phyloP scores from a whole-genome alignment of 768 basidiomycete species.

The Boletus rufocinnamomeus region DNA sequence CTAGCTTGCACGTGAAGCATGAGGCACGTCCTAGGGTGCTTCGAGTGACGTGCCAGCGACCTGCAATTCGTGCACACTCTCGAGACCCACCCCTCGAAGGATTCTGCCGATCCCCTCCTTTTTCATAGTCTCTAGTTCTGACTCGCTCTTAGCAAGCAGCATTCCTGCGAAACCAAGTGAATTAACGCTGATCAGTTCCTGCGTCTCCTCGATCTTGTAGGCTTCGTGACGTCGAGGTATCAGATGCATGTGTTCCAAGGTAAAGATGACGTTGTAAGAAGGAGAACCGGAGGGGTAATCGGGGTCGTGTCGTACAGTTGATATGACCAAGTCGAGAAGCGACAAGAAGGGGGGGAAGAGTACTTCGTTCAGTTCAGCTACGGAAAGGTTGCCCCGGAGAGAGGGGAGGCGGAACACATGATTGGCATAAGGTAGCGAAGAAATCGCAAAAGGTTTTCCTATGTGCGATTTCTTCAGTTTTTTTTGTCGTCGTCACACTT shows the following conservation, averaged over 20 bases:
- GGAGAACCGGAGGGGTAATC: constrained; percentile 63
- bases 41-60: constrained; percentile 50
- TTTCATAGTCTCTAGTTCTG: constrained; percentile 70
- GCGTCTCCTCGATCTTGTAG: constrained; percentile 53
- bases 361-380: constrained; percentile 48
- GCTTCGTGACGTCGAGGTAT: constrained; percentile 74
- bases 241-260: constrained; percentile 80
- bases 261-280: constrained; percentile 84
- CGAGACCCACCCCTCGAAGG: constrained; percentile 60
- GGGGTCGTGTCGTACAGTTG: constrained; percentile 67
- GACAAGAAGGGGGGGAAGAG: constrained; percentile 66
- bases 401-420: constrained; percentile 58
- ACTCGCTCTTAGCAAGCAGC: constrained; percentile 82
- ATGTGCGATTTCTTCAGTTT: constrained; percentile 8
- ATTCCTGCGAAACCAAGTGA: constrained; percentile 89
- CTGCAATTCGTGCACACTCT: constrained; percentile 69
- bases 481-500: neutral
- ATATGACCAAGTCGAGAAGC: constrained; percentile 76
- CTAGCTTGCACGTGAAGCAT: neutral
- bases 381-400: constrained; percentile 23
- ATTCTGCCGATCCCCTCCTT: constrained; percentile 63
- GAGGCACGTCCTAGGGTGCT: constrained; percentile 24
- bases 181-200: constrained; percentile 72
- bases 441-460: constrained; percentile 76
- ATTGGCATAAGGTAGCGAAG: constrained; percentile 75